Evolutionary conservation across 805 yeast species (phyloP), one percentile per base, ranked within the genome.

Genomic region (Candida nanaspora): DNA sequence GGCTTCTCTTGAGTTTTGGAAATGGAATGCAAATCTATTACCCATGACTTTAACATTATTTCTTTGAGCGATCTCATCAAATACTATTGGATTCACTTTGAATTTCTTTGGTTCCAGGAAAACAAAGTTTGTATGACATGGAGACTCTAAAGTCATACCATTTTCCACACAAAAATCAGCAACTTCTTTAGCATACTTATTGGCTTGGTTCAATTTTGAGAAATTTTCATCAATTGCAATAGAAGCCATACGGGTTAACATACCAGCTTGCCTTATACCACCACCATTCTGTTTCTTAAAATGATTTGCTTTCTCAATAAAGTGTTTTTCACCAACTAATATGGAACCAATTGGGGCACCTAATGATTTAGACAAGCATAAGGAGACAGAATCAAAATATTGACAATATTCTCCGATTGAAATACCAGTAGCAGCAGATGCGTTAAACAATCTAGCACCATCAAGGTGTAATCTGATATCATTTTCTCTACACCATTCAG

Each of bases 341-440:
- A 88, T 75, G 18, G 93, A 81, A 3, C 96, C 96, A 55, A 87
- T 78, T 41, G 96, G 96, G 2, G 96, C 95, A 44, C 95, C 95
- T 54, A 87, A 68, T 9, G 93, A 82, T 61, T 87, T 87, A 35
- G 95, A 85, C 35, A 87, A 63, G 62, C 96, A 87, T 41, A 87
- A 72, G 18, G 95, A 84, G 37, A 87, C 84, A 21, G 89, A 78
- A 59, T 87, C 96, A 56, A 86, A 87, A 47, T 79, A 68, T 47
- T 72, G 69, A 51, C 93, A 83, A 60, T 78, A 86, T 53, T 84
- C 83, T n/a, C 58, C 61, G 42, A 87, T 62, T 14, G 86, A 63
- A 30, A 82, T 68, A 20, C 81, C 86, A 14, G 87, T 77, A 28
- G 74, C 88, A 8, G 73, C 85, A 20, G 80, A 70, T 13, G 95